phyloP scores from a whole-genome alignment of 768 basidiomycete genomes.

The Mycena epipterygia region DNA sequence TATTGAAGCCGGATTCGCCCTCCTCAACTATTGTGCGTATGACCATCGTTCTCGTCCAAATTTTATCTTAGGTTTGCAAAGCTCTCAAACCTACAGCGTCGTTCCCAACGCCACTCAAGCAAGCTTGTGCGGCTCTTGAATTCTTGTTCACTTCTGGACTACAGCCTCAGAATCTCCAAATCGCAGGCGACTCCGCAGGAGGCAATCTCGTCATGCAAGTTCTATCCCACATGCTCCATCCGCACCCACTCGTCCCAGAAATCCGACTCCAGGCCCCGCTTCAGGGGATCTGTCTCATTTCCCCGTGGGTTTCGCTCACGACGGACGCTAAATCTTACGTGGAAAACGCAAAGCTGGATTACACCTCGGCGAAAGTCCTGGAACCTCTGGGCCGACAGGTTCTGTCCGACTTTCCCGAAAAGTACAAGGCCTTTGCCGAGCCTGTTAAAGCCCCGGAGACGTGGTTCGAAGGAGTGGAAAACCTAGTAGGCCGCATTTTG shows the following conservation, averaged over 20 bases:
- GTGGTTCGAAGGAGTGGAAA: constrained; percentile 50
- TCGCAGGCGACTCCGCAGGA: constrained; percentile 53
- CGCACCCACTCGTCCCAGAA: constrained; percentile 36
- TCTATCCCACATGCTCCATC: constrained; percentile 48
- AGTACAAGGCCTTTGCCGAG: constrained; percentile 45
- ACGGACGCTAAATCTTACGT: constrained; percentile 38
- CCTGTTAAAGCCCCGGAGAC: constrained; percentile 43
- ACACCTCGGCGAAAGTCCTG: constrained; percentile 32
- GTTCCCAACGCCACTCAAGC: constrained; percentile 48
- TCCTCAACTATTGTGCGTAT: constrained; percentile 1
- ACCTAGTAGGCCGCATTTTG: constrained; percentile 47
- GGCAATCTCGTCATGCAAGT: constrained; percentile 45
- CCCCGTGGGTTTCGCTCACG: constrained; percentile 51
- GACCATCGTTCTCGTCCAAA: neutral
- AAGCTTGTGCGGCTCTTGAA: constrained; percentile 43
- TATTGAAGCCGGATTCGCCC: constrained; percentile 29
- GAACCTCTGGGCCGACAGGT: constrained; percentile 32
- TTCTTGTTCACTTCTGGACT: constrained; percentile 45
- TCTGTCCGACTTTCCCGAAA: constrained; percentile 41
- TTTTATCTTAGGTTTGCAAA: constrained; percentile 7
- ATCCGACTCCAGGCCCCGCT: constrained; percentile 38
- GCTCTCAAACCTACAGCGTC: constrained; percentile 41
- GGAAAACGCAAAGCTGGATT: constrained; percentile 44
- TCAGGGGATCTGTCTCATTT: constrained; percentile 42
- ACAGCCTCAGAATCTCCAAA: constrained; percentile 44